Evolutionary conservation across 164 flowering plant genomes (phyloP), one percentile per base, ranked within the genome.

Genomic region (Protea cynaroides): DNA sequence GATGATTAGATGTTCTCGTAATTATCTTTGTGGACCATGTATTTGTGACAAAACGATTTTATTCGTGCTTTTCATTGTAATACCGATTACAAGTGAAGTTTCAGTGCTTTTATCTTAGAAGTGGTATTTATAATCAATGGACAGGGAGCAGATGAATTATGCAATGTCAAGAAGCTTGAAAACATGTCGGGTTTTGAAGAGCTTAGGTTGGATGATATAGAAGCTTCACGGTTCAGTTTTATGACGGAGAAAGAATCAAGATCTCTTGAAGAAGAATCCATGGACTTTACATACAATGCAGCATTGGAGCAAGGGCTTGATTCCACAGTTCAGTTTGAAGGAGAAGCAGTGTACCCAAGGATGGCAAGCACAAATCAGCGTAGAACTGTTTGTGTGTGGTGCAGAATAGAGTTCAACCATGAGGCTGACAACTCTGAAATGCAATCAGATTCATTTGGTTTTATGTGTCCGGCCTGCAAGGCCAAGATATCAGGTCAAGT

Each of bases 401-500:
- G 97, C 72, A 79, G 87, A 59, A 18, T 72, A 25, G 88, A 80
- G 74, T 91, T 89, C 75, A 80, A 52, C 66, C 85, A 78, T 59
- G 96, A 82, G 47, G 73, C 74, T 61, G 34, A 72, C 34, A 76
- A 77, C 52, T 67, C 80, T 4, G 93, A 87, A 65, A 34, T 74
- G 36, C 85, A 81, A 47, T 72, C 88, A 59, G 86, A 83, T 74
- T 85, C 96, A 4, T 89, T 89, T 67, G 97, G 97, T 54, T 91
- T 75, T 66, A 86, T 89, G 90, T 91, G 97, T 75, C 85, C 90
- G 7, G 53, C 76, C 56, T 91, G 97, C 83, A 89, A 84, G 74
- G 79, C 78, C 19, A 86, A 76, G 70, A 82, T 88, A 13, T 85
- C 92, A 8, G 88, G 86, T 46, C 84, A 86, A 65, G 72, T 86